phyloP scores from a whole-genome alignment of 768 basidiomycete species.

The Lactarius quietus region DNA sequence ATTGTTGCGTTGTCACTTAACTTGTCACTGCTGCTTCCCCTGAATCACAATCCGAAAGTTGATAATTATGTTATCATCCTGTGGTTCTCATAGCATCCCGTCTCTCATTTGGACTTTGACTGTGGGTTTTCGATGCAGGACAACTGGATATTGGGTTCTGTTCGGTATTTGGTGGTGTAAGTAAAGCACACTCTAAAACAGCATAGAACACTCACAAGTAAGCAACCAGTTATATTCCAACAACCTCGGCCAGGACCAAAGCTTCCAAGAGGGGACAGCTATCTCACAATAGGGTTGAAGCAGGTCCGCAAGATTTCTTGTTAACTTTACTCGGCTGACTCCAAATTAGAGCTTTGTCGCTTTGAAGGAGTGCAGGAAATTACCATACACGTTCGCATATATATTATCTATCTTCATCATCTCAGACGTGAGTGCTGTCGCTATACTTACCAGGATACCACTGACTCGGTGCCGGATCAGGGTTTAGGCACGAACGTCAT shows the following conservation, averaged over 20 bases:
- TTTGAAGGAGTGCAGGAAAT: no score
- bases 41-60: slow-evolving; percentile 53
- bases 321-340: no score
- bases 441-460: neutral
- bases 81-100: slow-evolving; percentile 36
- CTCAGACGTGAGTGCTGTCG: slow-evolving; percentile 10
- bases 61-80: slow-evolving; percentile 72
- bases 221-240: slow-evolving; percentile 67
- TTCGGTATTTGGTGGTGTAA: slow-evolving; percentile 86
- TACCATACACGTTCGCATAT: no score
- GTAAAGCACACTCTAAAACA: slow-evolving; percentile 27
- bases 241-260: slow-evolving; percentile 21
- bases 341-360: no score
- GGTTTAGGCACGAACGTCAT: slow-evolving; percentile 79
- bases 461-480: slow-evolving; percentile 35
- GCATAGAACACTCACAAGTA: neutral
- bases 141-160: slow-evolving; percentile 75
- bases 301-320: no score
- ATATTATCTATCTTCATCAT: no score
- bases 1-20: slow-evolving; percentile 62
- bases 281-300: no score
- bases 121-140: slow-evolving; percentile 36
- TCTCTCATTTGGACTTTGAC: no score
- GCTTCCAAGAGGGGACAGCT: no score
- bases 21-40: slow-evolving; percentile 64